Base-by-base conservation (phyloP, 306 rosid species). In the Vicia sativa region DNA sequence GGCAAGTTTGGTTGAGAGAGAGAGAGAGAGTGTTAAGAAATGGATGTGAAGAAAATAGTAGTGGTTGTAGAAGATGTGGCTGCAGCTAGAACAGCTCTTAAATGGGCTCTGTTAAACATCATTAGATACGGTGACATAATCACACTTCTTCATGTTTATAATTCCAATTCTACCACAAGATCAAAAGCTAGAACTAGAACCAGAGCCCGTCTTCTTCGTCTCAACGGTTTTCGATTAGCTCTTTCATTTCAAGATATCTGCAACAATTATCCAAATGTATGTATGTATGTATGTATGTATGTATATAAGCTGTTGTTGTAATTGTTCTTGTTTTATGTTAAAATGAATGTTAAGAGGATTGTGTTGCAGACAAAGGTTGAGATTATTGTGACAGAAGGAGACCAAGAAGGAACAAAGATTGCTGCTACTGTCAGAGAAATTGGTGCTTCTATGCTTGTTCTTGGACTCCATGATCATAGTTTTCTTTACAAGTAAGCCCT, bases 401-500 rank as follows among this genome's bases (percentile, higher is more conserved):
- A 90, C 69, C 72, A 60, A 45, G 95, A 93, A 42, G 99, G 96
- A 44, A 68, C 38, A 62, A 88, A 86, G 63, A 85, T 90, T 62
- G 82, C 86, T 19, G 72, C 88, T 45, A 67, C 69, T 8, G 96
- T 93, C 2, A 57, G 80, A 46, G 83, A 90, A 65, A 85, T 88
- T 73, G 95, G 89, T 34, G 95, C 95, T 74, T 90, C 96, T 0
- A 66, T 72, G 68, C 87, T 93, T 56, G 97, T 93, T 38, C 75
- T 85, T 59, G 99, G 99, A 49, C 97, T 93, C 76, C 99, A 90
- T 78, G 87, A 82, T 76, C 90, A 78, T 57, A 90, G 99, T 80
- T 93, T 93, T 81, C 95, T 93, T 48, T 90, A 90, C 91, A 87
- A 74, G 96, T 90, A 80, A 87, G 93, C 2, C 2, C 23, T 21